Conservation (phyloP, 2,329 filamentous ascomycete genomes). For the Ustilaginoidea virens region DNA sequence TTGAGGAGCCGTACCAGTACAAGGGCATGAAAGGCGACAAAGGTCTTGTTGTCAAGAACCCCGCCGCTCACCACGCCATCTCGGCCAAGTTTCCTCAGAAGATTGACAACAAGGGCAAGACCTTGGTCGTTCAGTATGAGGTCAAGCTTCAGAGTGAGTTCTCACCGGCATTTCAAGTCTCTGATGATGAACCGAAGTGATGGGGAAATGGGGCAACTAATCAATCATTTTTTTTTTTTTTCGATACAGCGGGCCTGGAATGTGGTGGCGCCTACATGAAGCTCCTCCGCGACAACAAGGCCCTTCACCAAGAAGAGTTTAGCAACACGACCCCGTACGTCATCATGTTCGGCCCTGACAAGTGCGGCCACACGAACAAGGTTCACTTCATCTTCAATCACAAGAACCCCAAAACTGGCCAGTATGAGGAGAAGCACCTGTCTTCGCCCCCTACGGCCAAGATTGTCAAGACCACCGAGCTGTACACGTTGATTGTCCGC, state of each 20-base stretch:
- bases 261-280: constrained; percentile 99
- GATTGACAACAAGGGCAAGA: constrained; percentile 95
- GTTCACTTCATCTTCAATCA: constrained; percentile 98
- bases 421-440: constrained; percentile 99
- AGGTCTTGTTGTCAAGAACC: constrained; percentile 95
- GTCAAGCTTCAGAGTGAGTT: constrained; percentile 91
- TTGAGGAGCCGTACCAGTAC: constrained; percentile 81
- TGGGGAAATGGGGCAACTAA: too few species aligned
- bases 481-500: constrained; percentile 94
- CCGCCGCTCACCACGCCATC: constrained; percentile 96
- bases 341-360: constrained; percentile 99
- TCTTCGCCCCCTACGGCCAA: constrained; percentile 67
- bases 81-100: constrained; percentile 96
- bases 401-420: constrained; percentile 99
- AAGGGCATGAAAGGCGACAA: constrained; percentile 93
- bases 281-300: constrained; percentile 94
- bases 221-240: too few species aligned
- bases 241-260: constrained; percentile 63
- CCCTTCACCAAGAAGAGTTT: constrained; percentile 94
- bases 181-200: too few species aligned
- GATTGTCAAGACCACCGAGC: constrained; percentile 80
- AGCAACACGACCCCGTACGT: constrained; percentile 94
- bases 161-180: too few species aligned
- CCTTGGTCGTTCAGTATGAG: constrained; percentile 95
- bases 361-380: constrained; percentile 99